A percentile compares a stretch with the other conserved stretches of the same genome.
phyloP scores from a whole-genome alignment of 2,329 filamentous ascomycete genomes.

The Xylariales sp. region DNA sequence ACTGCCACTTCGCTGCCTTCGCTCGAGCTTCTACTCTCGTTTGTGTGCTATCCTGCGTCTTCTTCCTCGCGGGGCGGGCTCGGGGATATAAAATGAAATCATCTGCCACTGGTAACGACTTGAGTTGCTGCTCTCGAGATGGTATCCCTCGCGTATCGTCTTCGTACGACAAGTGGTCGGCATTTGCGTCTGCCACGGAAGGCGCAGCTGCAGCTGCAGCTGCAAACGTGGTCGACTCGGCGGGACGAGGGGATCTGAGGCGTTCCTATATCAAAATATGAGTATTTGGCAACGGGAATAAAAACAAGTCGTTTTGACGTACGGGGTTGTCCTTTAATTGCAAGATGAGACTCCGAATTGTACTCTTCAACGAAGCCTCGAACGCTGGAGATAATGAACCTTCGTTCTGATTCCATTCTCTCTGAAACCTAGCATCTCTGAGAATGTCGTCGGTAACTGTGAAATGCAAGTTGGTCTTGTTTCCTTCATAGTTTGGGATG shows the following conservation, averaged over 20 bases:
- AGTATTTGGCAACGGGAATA: not conserved
- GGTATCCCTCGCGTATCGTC: too few relatives aligned
- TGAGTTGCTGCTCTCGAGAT: too few relatives aligned
- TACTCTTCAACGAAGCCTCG: not conserved
- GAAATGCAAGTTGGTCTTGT: not conserved
- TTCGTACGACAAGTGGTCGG: too few relatives aligned
- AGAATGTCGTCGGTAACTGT: not conserved
- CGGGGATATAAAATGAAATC: too few relatives aligned
- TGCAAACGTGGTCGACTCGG: not conserved
- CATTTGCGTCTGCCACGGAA: too few relatives aligned
- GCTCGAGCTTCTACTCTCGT: conserved; percentile 15
- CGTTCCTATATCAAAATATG: not conserved
- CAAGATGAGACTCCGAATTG: not conserved
- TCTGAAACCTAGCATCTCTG: not conserved
- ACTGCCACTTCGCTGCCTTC: conserved; percentile 23
- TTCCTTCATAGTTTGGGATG: not conserved
- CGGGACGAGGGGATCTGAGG: not conserved
- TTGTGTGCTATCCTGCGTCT: too few relatives aligned
- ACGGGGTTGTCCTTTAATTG: conserved; percentile 2
- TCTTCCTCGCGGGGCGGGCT: too few relatives aligned
- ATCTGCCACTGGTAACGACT: too few relatives aligned
- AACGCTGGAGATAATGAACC: not conserved
- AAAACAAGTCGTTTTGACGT: not conserved
- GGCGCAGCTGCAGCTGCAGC: too few relatives aligned
- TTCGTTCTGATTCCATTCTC: not conserved